Evolutionary conservation across 176 grass and related monocot species (phyloP), one percentile per base, ranked within the genome.

Genomic region (Raddia distichophylla): DNA sequence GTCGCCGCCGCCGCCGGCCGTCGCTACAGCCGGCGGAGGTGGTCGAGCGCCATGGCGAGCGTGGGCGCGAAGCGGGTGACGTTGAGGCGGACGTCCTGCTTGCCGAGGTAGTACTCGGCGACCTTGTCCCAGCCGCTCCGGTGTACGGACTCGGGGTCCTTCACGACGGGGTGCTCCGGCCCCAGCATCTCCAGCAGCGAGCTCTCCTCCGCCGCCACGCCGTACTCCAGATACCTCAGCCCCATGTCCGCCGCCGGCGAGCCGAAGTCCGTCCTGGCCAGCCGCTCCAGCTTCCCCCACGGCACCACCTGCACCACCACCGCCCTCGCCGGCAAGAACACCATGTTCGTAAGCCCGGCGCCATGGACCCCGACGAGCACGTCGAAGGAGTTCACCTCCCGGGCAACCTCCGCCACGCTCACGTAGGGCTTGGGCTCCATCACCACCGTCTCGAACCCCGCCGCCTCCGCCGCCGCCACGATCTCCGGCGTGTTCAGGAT

Each of bases 281-380:
- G 80, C 54, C 17, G 50, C 79, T 94, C 95, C 54, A 98, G 86
- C 54, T 79, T 85, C 27, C 95, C 95, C 47, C 89, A 94, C 2
- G 92, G 95, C 16, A 98, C 92, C 33, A 98, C 79, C 81, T 98
- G 95, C 65, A 98, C 88, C 5, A 94, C 69, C 50, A 93, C 84
- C 2, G 67, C 95, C 0, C 84, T 79, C 0, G 79, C 53, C 9
- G 95, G 95, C n/a, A 98, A 81, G 87, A 94, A 98, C 58, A 88
- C 90, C 1, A 83, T 71, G 78, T 91, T 94, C 0, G 95, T 91
- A 70, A 94, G 84, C 20, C 95, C 92, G 2, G 95, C 95, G 14
- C 95, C 95, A 46, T 94, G 95, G 45, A 85, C 95, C 5, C 95
- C 92, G 16, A 98, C 56, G 71, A 98, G 83, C 46, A 80, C 92